Base-by-base conservation (phyloP, 2,329 filamentous ascomycete species). In the Capronia americana region DNA sequence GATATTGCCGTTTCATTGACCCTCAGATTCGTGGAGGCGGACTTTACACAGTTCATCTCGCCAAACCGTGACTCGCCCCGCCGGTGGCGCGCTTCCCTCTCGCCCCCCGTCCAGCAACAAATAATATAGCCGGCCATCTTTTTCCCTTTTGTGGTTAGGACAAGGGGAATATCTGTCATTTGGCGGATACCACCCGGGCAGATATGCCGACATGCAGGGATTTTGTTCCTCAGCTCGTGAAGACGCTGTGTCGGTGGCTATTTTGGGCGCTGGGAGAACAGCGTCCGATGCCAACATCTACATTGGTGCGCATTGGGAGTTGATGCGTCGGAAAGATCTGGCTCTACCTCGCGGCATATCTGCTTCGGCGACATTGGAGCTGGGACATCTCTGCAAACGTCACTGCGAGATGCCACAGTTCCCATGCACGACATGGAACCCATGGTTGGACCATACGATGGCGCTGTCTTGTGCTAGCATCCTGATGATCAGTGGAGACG, bases 71-170 rank as follows among this genome's bases (percentile, higher is more conserved):
- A 54, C 28, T 53, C 58, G 48, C 58, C 58, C 44, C 58, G 26
- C 58, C 46, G 38, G 58, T 61, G 58, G 58, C 58, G 30, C 20
- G 11, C 20, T 32, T 23, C 28, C 17, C 46, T 51, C n/a, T 61
- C 28, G 58, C 58, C 58, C 46, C 50, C 32, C 26, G 3, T n/a
- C 53, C 34, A 46, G 30, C 32, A 28, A 56, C 30, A 56, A 62
- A 62, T 55, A 56, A 32, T 55, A 62, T 46, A 20, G 48, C 59
- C 59, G 59, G 50, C 20, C 4, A 62, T 46, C 24, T 38, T 5
- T 48, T 62, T 56, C 24, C 59, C 50, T 56, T 32, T 24, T 41
- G 58, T 14, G 58, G 46, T 41, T 38, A 24, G 32, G 23, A 20
- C 32, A 14, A 12, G 4, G 23, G 20, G 58, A 38, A 24, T 50